Evolutionary conservation across 441 rosid genomes (phyloP), one percentile per base, ranked within the genome.

Genomic region (Macaranga tanarius): DNA sequence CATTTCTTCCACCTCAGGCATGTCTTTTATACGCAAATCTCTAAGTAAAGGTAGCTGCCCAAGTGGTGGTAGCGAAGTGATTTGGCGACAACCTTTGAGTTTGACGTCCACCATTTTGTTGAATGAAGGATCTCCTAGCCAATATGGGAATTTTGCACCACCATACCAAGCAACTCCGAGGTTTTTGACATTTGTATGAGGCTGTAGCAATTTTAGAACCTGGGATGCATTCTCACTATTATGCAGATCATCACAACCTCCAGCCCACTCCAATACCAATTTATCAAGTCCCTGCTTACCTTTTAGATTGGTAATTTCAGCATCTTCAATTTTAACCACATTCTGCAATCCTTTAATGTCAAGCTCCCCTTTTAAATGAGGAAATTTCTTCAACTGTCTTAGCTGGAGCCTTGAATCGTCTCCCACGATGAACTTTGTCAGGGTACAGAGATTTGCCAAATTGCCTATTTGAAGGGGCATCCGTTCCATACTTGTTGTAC

Each of bases 381-480:
- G 10, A 4, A 67, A 51, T 1, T 67, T 19, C 38, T n/a, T 34
- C 5, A 67, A 42, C 71, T 52, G 61, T 5, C 7, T 5, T 51
- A 67, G 12, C 45, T 20, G 1, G 5, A 26, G 16, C 45, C 59
- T 31, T 31, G 38, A 31, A 44, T 16, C 34, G 0, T n/a, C 7
- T 19, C 44, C 31, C 22, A 66, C 59, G 50, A 28, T 26, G 51
- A 50, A 66, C 2, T 66, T 38, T 12, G 26, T 8, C 44, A 66
- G 17, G 9, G 4, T 16, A 5, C 17, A 58, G 6, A 50, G 58
- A 25, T 28, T 19, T 1, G 11, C 38, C 11, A 65, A 19, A 20
- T 47, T 65, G 11, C 83, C 73, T n/a, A 79, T 71, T 3, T 55
- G 12, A 0, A 51, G 25, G 1, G 82, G 77, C 80, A 71, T 75